phyloP scores from a whole-genome alignment of 176 grass and related monocot genomes.

The Musa acuminata region DNA sequence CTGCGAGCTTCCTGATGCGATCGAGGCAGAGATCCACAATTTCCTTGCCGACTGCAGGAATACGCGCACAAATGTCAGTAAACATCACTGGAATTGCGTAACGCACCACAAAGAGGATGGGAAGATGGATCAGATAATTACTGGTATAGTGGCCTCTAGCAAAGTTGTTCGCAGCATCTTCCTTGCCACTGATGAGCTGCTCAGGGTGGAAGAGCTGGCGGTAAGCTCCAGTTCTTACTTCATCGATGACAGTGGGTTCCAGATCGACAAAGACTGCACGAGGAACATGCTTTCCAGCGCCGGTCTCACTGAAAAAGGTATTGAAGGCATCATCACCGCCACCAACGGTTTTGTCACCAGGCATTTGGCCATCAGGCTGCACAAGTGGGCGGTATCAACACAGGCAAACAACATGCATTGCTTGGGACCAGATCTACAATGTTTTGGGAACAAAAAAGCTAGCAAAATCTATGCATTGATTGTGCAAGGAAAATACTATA shows the following conservation, averaged over 20 bases:
- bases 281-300: slow-evolving; percentile 8
- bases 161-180: slow-evolving; percentile 12
- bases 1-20: slow-evolving; percentile 8
- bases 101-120: neutral
- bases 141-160: slow-evolving; percentile 14
- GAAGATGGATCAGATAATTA: neutral
- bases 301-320: slow-evolving; percentile 14
- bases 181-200: slow-evolving; percentile 13
- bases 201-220: slow-evolving; percentile 17
- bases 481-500: no score
- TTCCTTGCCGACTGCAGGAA: neutral
- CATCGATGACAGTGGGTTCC: slow-evolving; percentile 8
- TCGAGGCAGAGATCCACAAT: slow-evolving; percentile 3
- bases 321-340: slow-evolving; percentile 16
- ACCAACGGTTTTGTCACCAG: slow-evolving; percentile 1
- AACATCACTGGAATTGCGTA: neutral
- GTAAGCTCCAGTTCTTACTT: slow-evolving; percentile 8
- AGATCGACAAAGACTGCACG: slow-evolving; percentile 13
- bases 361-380: slow-evolving; percentile 20
- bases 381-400: neutral
- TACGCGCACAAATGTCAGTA: neutral
- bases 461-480: neutral
- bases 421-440: no score
- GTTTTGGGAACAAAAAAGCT: no score
- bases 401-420: no score